These are phyloP conservation scores for Debaryomycetaceae sp. DNA, from an alignment of 1,139 yeast species.

Conservation along the genomic window DNA sequence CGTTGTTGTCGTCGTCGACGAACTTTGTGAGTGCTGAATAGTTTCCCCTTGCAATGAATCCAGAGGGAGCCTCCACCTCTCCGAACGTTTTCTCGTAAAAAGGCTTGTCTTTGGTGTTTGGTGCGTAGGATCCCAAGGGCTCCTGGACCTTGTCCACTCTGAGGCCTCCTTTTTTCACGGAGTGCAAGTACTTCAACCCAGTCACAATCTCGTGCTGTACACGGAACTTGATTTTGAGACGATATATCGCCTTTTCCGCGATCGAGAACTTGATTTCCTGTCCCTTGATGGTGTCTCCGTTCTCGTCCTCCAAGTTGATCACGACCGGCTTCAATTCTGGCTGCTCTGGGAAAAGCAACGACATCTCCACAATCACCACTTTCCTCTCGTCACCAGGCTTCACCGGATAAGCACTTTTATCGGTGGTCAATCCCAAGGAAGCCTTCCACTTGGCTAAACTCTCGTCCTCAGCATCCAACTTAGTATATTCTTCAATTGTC, in stretches of 20 bases:
- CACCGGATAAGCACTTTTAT: constrained; percentile 58
- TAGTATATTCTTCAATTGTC: constrained; percentile 79
- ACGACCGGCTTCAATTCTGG: constrained; percentile 57
- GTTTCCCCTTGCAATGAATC: constrained; percentile 81
- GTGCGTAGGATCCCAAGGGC: constrained; percentile 88
- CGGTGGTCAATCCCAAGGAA: constrained; percentile 67
- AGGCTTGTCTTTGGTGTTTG: constrained; percentile 81
- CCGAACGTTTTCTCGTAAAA: constrained; percentile 71
- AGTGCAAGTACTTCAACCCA: constrained; percentile 82
- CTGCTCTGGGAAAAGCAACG: constrained; percentile 59
- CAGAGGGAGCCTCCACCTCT: constrained; percentile 93
- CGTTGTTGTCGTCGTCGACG: constrained; percentile 79
- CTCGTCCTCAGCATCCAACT: constrained; percentile 87
- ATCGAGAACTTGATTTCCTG: constrained; percentile 63
- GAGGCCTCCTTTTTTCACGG: constrained; percentile 82
- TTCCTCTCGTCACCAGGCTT: constrained; percentile 69
- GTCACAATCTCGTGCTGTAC: constrained; percentile 91
- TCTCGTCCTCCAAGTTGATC: constrained; percentile 59
- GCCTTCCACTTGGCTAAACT: constrained; percentile 91
- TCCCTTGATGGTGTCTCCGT: constrained; percentile 45
- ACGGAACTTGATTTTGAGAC: constrained; percentile 70
- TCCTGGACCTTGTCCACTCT: constrained; percentile 84
- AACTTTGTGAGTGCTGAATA: constrained; percentile 81
- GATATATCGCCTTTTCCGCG: constrained; percentile 76
- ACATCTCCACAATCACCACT: constrained; percentile 77